Base-by-base conservation (phyloP, 768 basidiomycete genomes). In the Brasilioporus rufonigricans region DNA sequence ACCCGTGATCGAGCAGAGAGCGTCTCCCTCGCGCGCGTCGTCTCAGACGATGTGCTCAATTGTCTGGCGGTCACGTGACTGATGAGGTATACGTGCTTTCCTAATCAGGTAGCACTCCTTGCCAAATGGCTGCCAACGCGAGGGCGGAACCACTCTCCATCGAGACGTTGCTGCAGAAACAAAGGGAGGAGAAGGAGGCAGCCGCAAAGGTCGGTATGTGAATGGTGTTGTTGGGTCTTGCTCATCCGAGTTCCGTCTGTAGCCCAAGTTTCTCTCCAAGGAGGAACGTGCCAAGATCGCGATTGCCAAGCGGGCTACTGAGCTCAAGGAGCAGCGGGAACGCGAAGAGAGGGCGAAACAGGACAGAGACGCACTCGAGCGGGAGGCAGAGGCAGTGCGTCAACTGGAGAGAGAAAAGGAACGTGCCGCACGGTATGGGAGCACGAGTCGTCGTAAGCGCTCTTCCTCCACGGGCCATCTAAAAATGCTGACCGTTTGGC, bases 261-360 rank as follows among this genome's bases (percentile, higher is more conserved):
- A 98, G 94, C 96, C 96, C 33, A 96, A 85, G 72, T 98, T 98
- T 76, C 77, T 98, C 14, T 84, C 91, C 3, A 98, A 91, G 73
- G 91, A 94, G 60, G 91, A 97, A 65, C 84, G 96, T 46, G 92
- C 91, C 18, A 84, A 84, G 65, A 73, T 97, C 33, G 96, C 96
- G 4, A 89, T 98, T 56, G 85, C 87, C 16, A 90, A 91, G 63
- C 86, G 96, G 14, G 81, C 86, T 19, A 81, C 88, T 55, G 95
- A 98, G 67, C 87, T 98, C 38, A 80, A 76, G 48, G 84, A 84
- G 41, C 81, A 91, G 65, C 85, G 79, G 56, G 84, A 82, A 51
- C 80, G 76, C 46, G 86, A 87, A 19, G 88, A 92, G 44, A 73
- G 73, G 7, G 55, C 83, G 5, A 78, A 77, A 58, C 67, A 71